Conservation (phyloP, 1,139 yeast species). For the Keqinozyma sinolaborantium region DNA sequence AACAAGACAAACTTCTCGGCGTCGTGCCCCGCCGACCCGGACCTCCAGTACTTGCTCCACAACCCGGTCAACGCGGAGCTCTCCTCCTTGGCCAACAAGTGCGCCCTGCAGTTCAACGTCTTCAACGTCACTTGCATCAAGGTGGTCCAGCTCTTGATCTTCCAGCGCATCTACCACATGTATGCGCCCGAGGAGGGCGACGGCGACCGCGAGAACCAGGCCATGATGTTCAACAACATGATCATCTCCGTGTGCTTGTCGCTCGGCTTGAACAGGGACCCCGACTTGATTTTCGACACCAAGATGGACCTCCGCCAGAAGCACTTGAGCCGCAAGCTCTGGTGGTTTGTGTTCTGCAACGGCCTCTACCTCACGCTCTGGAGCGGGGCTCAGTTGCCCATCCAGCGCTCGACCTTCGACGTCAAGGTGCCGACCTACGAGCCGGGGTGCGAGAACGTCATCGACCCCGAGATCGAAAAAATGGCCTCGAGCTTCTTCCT, state of each 20-base stretch:
- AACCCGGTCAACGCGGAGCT: constrained; percentile 23
- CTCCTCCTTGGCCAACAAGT: constrained; percentile 32
- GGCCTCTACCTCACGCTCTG: constrained; percentile 16
- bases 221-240: constrained; percentile 31
- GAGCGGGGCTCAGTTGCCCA: constrained; percentile 19
- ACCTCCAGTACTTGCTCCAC: constrained; percentile 3
- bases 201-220: constrained; percentile 47
- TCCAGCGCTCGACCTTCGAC: constrained; percentile 12
- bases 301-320: constrained; percentile 20
- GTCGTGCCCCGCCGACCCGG: constrained; percentile 15
- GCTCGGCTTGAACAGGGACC: constrained; percentile 45
- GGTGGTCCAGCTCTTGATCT: constrained; percentile 46
- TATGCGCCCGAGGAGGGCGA: constrained; percentile 52
- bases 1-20: constrained; percentile 20
- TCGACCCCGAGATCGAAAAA: constrained; percentile 22
- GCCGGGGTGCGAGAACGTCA: constrained; percentile 16
- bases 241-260: constrained; percentile 38
- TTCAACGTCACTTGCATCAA: constrained; percentile 37
- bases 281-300: constrained; percentile 29
- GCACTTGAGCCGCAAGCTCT: constrained; percentile 31
- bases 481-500: constrained; percentile 1
- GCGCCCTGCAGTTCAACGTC: constrained; percentile 36
- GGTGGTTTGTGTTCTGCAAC: constrained; percentile 23
- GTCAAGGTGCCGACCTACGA: constrained; percentile 12
- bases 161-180: constrained; percentile 34